Base-by-base conservation (phyloP, 768 basidiomycete genomes). In the Cystofilobasidium capitatum region DNA sequence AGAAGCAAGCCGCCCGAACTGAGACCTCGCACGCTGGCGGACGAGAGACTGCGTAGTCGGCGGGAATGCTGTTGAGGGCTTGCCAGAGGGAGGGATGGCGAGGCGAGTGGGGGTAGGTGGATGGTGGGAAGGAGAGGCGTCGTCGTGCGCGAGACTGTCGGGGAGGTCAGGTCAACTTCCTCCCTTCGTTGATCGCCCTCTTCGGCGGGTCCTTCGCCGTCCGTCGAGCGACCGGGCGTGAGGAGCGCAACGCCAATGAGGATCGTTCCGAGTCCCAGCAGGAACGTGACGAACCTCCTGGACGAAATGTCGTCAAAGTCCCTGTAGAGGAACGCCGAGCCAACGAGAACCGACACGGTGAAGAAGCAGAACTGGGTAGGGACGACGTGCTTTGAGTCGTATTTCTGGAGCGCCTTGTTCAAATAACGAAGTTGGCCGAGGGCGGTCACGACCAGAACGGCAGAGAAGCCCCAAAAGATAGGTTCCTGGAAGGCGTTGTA, bases 301-400 rank as follows among this genome's bases (percentile, higher is more conserved):
- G 45, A n/a, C 13, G 83, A 82, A 16, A 89, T 85, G 69, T 83
- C 84, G 71, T 84, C 82, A 79, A 99, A 99, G 76, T 99, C 94
- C 31, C 89, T 88, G 74, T 94, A 99, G 1, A 99, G 82, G 20
- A 99, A 86, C 1, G 89, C 91, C 5, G 91, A 93, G 33, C 93
- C 94, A 64, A 89, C 79, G 71, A 99, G 93, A 6, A 90, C 91
- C 70, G 57, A 17, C 13, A 62, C 39, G 13, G 68, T 64, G 57
- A 69, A 69, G 45, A 58, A 31, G 35, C 36, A 39, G 33, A 69
- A 69, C 45, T 69, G 68, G 22, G 58, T 40, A 1, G 68, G 68
- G 36, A 69, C 55, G 37, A 69, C 68, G 22, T 29, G 33, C 44
- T 69, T 69, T 24, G 62, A 64, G 14, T 37, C 26, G 51, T 39